Percentiles rank a stretch among this genome's conserved stretches.
Conservation (phyloP, 148 eudicot genomes). For the Arbutus unedo region DNA sequence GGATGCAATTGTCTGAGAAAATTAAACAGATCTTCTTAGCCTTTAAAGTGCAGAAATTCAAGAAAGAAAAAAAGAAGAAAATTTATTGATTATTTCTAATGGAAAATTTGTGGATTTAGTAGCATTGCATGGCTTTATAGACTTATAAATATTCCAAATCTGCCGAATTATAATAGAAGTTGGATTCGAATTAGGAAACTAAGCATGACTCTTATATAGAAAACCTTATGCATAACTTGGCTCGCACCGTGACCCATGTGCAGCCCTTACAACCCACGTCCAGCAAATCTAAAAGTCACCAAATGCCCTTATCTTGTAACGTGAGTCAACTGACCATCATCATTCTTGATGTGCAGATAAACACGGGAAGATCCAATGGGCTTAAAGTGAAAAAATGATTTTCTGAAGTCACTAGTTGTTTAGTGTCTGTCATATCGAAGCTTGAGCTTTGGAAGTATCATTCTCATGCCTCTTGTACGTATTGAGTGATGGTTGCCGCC, state of each 20-base stretch:
- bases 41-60: neutral
- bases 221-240: neutral
- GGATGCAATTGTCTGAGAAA: neutral
- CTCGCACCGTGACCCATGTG: neutral
- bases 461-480: neutral
- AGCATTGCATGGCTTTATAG: slow-evolving; percentile 2
- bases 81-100: neutral
- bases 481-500: neutral
- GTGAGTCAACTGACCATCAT: neutral
- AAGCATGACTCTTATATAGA: neutral
- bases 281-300: neutral
- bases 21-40: neutral
- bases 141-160: neutral
- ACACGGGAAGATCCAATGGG: neutral
- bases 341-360: neutral
- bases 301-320: neutral
- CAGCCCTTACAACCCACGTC: neutral
- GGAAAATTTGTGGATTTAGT: neutral
- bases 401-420: neutral
- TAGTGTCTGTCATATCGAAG: neutral
- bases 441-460: neutral
- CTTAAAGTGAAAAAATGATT: neutral
- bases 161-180: neutral
- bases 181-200: neutral
- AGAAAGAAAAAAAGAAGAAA: neutral